Base-by-base conservation (phyloP, 192 early-diverging fungal species). In the Podila minutissima region DNA sequence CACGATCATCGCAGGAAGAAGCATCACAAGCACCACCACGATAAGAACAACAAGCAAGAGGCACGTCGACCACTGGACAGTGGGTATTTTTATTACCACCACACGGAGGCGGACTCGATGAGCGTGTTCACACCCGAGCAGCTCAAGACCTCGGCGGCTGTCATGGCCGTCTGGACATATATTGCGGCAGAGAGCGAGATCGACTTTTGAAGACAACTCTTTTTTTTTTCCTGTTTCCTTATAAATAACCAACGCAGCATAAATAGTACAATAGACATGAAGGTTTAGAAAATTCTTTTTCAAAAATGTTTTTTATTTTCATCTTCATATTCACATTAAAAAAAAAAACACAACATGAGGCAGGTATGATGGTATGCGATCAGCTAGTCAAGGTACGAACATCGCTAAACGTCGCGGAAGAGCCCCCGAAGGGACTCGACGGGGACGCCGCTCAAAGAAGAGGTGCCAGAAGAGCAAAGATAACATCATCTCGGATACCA, bases 41-140 rank as follows among this genome's bases (percentile, higher is more conserved):
- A 20, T 8, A 22, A 15, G 17, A 12, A 20, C 20, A 22, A 15
- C 17, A n/a, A 59, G n/a, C 37, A 51, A 15, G 41, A 46, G 22
- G 55, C 59, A 20, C 69, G 75, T 37, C 69, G 70, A 12, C 65
- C 75, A 26, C 64, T 72, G 6, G 70, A 72, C 20, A 63, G 79
- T 49, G 86, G 86, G 3, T 91, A 91, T 66, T 91, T 89, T 77
- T 82, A 84, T 49, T 83, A 87, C 71, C 89, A 89, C 70, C 88
- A 91, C 32, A 85, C 88, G 17, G 70, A 74, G 29, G 71, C 82
- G 8, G 88, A 91, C 59, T 78, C 83, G 28, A 74, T 91, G 61
- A 83, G 86, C 26, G 72, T 70, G 19, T 83, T 91, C 37, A 78
- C 75, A 10, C 84, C 84, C 57, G 75, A 83, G 61, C 86, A 90